Base-by-base conservation (phyloP, 352 stramenopile species). In the Globisporangium rhizosaccharum region DNA sequence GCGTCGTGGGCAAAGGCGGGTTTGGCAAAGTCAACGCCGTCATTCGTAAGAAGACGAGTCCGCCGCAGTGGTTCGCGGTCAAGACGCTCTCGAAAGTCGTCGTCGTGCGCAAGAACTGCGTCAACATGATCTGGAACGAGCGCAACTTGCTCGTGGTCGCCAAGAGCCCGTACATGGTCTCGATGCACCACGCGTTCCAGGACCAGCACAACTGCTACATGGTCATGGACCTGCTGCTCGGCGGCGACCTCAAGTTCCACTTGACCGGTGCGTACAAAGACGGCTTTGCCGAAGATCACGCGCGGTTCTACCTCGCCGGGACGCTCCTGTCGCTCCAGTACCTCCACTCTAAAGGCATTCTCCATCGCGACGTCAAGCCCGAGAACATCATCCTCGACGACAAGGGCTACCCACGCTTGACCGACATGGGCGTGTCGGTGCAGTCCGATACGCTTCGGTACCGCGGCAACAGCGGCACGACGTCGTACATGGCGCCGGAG, bases 351-450 rank as follows among this genome's bases (percentile, higher is more conserved):
- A 68, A 82, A 23, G 62, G 67, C 28, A 82, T 96, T 53, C 60
- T 96, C 23, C 85, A 94, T 61, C 81, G 85, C 9, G 86, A 96
- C 45, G 68, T 96, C 37, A 94, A 96, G 52, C 85, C 82, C 15
- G 86, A 92, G 54, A 96, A 96, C 56, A 75, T 96, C 20, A 86
- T 96, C 36, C 71, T 94, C 1, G 82, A 94, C 56, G 76, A 85
- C n/a, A 70, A 84, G 25, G 82, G 82, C 0, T 92, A 89, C 50
- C 78, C 83, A 23, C 71, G 78, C 10, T 57, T 94, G 12, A 89
- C 84, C 5, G 84, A 94, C 51, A 65, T 94, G 26, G 82, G 84
- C 37, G 79, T 92, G 33, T 87, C 78, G 0, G 73, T 88, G n/a
- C 70, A 85, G 46, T 75, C 59, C 0, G 66, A 68, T 10, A 56